Evolutionary conservation across 2,329 filamentous ascomycete genomes (phyloP).

Genomic region (Colletotrichum australisinense): DNA sequence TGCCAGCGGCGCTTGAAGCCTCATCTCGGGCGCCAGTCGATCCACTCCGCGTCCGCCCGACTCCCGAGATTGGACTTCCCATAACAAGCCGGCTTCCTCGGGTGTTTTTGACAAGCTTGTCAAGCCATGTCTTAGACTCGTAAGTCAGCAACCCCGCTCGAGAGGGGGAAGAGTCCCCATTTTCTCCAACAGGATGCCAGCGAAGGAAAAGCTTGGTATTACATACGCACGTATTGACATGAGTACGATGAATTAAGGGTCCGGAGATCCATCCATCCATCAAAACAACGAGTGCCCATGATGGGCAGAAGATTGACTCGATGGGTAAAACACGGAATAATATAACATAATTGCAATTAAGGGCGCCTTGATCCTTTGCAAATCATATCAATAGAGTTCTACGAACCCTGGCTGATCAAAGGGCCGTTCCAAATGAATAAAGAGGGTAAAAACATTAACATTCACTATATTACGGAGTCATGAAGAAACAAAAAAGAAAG

Average conservation of each 20-base stretch:
- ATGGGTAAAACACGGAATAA: not conserved
- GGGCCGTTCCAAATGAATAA: not conserved
- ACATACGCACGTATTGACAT: not conserved
- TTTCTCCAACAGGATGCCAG: not conserved
- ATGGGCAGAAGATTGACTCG: not conserved
- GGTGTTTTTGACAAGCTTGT: not conserved
- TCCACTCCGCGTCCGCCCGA: not conserved
- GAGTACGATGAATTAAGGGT: conserved; percentile 16
- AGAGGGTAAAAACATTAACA: not conserved
- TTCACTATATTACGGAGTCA: not conserved
- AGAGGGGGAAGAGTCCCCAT: not conserved
- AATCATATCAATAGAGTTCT: conserved; percentile 20
- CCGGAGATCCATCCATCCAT: conserved; percentile 1
- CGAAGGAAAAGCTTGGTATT: conserved; percentile 11
- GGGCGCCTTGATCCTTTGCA: not conserved
- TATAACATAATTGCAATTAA: not conserved
- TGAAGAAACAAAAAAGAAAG: not conserved
- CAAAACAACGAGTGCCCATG: not conserved
- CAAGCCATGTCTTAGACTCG: not conserved
- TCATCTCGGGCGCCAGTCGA: not conserved
- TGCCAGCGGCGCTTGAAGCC: not conserved
- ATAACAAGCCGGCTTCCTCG: not conserved
- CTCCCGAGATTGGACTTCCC: not conserved
- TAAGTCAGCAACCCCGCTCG: not conserved
- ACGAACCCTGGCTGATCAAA: conserved; percentile 7